Conservation (phyloP, 2,329 filamentous ascomycete species). For the Colletotrichum zoysiae region DNA sequence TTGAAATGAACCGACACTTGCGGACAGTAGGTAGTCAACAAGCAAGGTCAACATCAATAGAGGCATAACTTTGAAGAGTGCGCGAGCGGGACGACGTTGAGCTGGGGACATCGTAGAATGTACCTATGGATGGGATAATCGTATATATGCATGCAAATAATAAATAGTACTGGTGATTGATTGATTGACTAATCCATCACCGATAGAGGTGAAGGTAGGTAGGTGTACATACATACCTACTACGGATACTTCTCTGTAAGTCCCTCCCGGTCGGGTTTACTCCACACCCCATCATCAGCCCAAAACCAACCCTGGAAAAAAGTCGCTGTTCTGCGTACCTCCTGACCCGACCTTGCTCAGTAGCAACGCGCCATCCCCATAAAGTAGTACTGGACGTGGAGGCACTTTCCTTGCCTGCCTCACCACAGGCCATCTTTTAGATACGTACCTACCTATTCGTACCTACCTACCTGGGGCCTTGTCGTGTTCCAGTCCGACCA, state of each 20-base stretch:
- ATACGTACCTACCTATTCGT: slow-evolving; percentile 14
- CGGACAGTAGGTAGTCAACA: neutral
- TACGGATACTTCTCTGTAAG: neutral
- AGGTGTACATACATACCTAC: neutral
- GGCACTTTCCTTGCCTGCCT: slow-evolving; percentile 28
- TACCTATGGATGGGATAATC: no score
- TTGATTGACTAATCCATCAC: neutral
- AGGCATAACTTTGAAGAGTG: neutral
- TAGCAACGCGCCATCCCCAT: slow-evolving; percentile 14
- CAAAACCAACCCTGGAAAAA: slow-evolving; percentile 16
- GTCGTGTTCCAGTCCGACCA: slow-evolving; percentile 21
- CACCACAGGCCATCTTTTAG: slow-evolving; percentile 10
- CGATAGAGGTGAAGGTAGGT: neutral
- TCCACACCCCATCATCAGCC: slow-evolving; percentile 31
- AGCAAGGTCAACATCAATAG: neutral
- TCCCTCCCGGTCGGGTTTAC: slow-evolving; percentile 26
- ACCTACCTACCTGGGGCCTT: neutral
- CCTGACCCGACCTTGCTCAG: slow-evolving; percentile 1
- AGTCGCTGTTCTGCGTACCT: neutral
- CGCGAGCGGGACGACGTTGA: neutral
- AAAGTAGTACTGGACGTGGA: neutral
- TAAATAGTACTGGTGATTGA: neutral
- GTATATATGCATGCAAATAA: no score
- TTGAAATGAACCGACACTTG: neutral
- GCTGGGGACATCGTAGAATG: no score